Base-by-base conservation (phyloP, 306 rosid species). In the Cyamopsis tetragonoloba region DNA sequence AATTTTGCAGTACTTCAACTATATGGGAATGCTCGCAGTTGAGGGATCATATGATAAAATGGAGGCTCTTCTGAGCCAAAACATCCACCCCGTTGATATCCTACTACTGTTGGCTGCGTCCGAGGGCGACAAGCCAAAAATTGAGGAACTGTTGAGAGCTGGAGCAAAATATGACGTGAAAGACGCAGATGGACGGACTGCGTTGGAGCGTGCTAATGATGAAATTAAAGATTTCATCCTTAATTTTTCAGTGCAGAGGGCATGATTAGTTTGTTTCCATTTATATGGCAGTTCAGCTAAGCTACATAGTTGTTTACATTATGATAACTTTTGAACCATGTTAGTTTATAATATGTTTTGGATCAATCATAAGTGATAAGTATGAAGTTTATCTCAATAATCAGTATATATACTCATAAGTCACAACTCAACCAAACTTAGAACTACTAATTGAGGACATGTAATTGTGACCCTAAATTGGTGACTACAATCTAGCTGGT, bases 11-110 rank as follows among this genome's bases (percentile, higher is more conserved):
- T 88, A 93, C 72, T 93, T 89, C 78, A 93, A 93, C 60, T 93
- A 93, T 71, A 93, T 93, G 99, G 99, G 97, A n/a, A 93, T 93
- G 99, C 97, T 93, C 0, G 99, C 96, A 0, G 99, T 90, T 7
- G 99, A 93, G 43, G 97, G 97, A 15, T 15, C 99, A 54, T 93
- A 93, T 65, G 93, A 85, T 44, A 89, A 90, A 76, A 88, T 93
- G 99, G 91, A 89, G 66, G 90, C 91, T 64, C 99, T 93, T 72
- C 73, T 93, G 49, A 62, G 51, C 80, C 95, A 81, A 68, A 77
- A 93, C 31, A 90, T 90, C 54, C 97, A 88, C 67, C 99, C 99
- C 0, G 97, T 88, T 6, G 99, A 93, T 73, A 90, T 93, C 66
- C 76, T 93, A 53, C 60, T 93, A 44, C 64, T 93, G 56, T 67